A percentile compares a stretch with the other conserved stretches of the same genome.
Conservation (phyloP, 148 eudicot genomes). For the Rhododendron simsii region DNA sequence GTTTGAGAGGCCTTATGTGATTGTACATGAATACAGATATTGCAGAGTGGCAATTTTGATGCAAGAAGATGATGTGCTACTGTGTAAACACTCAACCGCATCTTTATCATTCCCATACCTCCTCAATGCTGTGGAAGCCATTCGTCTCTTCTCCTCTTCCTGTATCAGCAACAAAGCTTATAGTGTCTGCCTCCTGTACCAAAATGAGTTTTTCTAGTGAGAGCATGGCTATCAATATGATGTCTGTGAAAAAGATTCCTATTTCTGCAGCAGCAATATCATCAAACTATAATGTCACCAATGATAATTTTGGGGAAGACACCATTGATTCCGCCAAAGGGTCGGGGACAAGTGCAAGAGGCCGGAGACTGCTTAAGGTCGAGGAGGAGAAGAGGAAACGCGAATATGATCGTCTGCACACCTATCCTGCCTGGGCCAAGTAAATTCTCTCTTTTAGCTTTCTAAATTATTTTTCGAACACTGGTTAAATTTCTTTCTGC, state of each 20-base stretch:
- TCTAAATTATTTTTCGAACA: too few relatives aligned
- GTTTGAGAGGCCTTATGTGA: not conserved
- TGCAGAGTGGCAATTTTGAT: not conserved
- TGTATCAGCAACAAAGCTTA: not conserved
- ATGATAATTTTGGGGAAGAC: slow-evolving; percentile 3
- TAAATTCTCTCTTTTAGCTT: slow-evolving; percentile 7
- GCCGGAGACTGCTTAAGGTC: slow-evolving; percentile 67
- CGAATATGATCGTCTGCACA: slow-evolving; percentile 53
- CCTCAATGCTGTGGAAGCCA: slow-evolving; percentile 8
- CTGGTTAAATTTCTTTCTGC: not conserved
- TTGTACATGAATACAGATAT: not conserved
- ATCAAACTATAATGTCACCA: not conserved
- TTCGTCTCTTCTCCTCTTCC: not conserved
- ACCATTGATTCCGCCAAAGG: slow-evolving; percentile 37
- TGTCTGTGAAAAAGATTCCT: not conserved
- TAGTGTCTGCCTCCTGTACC: not conserved
- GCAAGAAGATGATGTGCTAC: not conserved
- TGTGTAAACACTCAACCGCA: not conserved
- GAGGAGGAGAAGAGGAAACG: slow-evolving; percentile 80
- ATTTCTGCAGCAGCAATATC: slow-evolving; percentile 3
- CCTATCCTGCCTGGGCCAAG: slow-evolving; percentile 97
- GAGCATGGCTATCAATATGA: not conserved
- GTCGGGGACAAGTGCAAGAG: slow-evolving; percentile 88
- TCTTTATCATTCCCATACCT: not conserved
- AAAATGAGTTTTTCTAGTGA: not conserved